Conservation (phyloP, 352 stramenopile genomes). For the Phytophthora parvispora region DNA sequence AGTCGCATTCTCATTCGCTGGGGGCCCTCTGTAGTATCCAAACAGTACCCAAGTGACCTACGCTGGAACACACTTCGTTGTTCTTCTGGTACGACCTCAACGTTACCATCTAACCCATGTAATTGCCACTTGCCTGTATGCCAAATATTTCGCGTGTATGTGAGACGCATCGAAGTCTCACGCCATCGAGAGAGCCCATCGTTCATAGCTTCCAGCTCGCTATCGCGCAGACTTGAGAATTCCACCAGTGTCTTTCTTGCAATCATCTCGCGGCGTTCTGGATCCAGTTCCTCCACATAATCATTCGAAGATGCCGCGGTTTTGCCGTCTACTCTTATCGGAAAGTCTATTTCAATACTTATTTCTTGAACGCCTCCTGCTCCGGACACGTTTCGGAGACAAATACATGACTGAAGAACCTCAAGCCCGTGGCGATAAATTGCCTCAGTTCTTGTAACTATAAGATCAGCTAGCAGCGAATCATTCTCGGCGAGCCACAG, state of each 20-base stretch:
- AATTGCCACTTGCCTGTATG: constrained; percentile 45
- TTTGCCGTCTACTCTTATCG: constrained; percentile 31
- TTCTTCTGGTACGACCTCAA: background rate
- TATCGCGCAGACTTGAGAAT: constrained; percentile 46
- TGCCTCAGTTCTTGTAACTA: constrained; percentile 69
- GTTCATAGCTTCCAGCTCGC: constrained; percentile 44
- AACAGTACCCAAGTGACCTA: constrained; percentile 39
- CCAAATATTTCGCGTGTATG: constrained; percentile 57
- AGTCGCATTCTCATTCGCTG: constrained; percentile 63
- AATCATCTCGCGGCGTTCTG: constrained; percentile 30
- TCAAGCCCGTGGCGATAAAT: constrained; percentile 71
- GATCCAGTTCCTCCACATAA: constrained; percentile 13
- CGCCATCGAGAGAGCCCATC: constrained; percentile 47
- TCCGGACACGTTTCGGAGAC: constrained; percentile 31
- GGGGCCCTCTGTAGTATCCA: constrained; percentile 66
- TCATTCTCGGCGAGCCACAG: constrained; percentile 81
- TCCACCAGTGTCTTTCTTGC: constrained; percentile 55
- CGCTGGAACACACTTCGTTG: constrained; percentile 64
- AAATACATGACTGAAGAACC: constrained; percentile 57
- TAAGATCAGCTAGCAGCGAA: constrained; percentile 70
- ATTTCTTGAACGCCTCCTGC: constrained; percentile 31
- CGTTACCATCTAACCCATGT: background rate
- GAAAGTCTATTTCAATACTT: constrained; percentile 46
- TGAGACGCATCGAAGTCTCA: constrained; percentile 44
- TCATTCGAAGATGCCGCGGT: constrained; percentile 4